Evolutionary conservation across 371 early-diverging fungal genomes (phyloP), one percentile per base, ranked within the genome.

Genomic region (Actinomucor elegans): DNA sequence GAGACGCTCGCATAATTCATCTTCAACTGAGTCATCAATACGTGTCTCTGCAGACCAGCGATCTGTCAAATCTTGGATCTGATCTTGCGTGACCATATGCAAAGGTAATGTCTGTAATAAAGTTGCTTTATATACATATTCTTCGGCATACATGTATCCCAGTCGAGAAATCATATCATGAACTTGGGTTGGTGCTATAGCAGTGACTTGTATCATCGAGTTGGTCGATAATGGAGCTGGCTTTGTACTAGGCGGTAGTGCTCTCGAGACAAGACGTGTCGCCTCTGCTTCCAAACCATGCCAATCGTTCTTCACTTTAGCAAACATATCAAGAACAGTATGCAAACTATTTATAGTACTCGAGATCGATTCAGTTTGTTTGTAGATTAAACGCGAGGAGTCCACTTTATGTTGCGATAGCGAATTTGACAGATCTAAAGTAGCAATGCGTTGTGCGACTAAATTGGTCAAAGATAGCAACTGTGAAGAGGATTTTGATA

Each of bases 1-100:
- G n/a, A 63, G 48, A 1, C 67, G 53, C 38, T 67, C 67, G 18
- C 20, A 36, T 20, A 67, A 35, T 14, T 55, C 42, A n/a, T 44
- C 6, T 51, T 48, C 43, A 1, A 54, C 23, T 17, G 42, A 15
- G n/a, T 43, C 23, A 12, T 59, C 59, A 9, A 67, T 56, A 23
- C 36, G 36, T 27, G 57, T 33, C 35, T 67, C 57, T n/a, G 34
- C 26, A 14, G 32, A 36, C 67, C 63, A 67, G 23, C 40, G 31
- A 38, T 49, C 53, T 15, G 53, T 4, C n/a, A 67, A 20, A 14
- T 40, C 18, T 23, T 46, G 41, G 15, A 59, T 21, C 3, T 55
- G 49, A n/a, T 36, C 41, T 2, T 32, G 11, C n/a, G 29, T 54
- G 14, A 45, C 34, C 7, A 52, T 11, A 32, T 53, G 14, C 20